Conservation (phyloP, 345 rosid genomes). For the Excoecaria agallocha region DNA sequence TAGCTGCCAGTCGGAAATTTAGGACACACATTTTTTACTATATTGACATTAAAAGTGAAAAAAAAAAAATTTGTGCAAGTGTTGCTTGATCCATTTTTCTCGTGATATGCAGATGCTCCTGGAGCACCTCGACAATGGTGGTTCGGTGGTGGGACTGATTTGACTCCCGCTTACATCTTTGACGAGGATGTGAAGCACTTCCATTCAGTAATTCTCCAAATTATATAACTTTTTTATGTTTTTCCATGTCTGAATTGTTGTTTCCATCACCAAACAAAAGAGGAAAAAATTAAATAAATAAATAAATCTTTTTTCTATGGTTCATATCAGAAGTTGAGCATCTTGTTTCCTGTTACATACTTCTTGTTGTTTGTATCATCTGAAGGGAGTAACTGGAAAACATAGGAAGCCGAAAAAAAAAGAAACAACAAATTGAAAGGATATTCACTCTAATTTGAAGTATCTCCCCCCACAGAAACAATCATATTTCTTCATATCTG, state of each 20-base stretch:
- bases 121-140: slow-evolving; percentile 99
- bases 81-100: background rate
- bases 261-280: background rate
- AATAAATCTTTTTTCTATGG: background rate
- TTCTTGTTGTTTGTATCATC: no score
- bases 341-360: background rate
- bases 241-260: background rate
- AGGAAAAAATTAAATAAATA: no score
- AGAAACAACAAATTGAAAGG: background rate
- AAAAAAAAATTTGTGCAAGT: background rate
- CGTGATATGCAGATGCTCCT: slow-evolving; percentile 54
- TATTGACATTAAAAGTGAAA: background rate
- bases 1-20: background rate
- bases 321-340: background rate
- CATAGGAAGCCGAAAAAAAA: background rate
- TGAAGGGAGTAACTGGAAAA: background rate
- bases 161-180: slow-evolving; percentile 92
- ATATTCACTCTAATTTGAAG: background rate
- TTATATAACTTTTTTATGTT: background rate
- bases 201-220: slow-evolving; percentile 55
- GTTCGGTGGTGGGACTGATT: slow-evolving; percentile 99
- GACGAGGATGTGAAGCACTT: slow-evolving; percentile 97
- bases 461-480: background rate
- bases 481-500: background rate
- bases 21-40: background rate